A percentile compares a stretch with the other conserved stretches of the same genome.
phyloP scores from a whole-genome alignment of 352 stramenopile species.

The Pythium vanterpoolii region DNA sequence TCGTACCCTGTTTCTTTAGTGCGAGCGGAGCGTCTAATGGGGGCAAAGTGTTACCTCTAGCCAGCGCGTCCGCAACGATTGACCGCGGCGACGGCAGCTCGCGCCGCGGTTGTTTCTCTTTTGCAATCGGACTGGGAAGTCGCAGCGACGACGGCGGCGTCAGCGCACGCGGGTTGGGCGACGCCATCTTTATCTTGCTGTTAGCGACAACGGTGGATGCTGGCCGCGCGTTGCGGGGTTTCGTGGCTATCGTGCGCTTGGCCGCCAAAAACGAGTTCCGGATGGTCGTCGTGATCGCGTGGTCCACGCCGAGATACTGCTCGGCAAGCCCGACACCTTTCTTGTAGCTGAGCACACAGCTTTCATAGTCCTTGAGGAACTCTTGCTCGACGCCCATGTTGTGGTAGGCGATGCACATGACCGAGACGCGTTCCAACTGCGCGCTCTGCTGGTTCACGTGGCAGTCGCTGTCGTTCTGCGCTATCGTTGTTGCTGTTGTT shows the following conservation, averaged over 20 bases:
- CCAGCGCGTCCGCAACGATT: conserved; percentile 53
- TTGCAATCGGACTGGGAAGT: conserved; percentile 46
- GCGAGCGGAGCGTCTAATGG: conserved; percentile 27
- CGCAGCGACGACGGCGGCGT: conserved; percentile 24
- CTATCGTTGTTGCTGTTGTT: not conserved
- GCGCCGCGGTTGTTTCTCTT: conserved; percentile 28
- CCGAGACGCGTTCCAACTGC: conserved; percentile 82
- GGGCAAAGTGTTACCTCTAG: conserved; percentile 39
- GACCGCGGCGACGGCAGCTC: conserved; percentile 41
- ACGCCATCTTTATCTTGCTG: not conserved
- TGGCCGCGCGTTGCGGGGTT: conserved; percentile 24
- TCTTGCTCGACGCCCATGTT: conserved; percentile 95
- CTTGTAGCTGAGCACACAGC: conserved; percentile 86
- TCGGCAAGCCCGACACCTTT: conserved; percentile 90
- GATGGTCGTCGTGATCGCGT: conserved; percentile 87
- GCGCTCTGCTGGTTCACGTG: not conserved
- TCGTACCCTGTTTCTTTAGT: not conserved
- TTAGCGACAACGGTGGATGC: not conserved
- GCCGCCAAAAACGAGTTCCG: conserved; percentile 88
- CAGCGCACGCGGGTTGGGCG: conserved; percentile 30
- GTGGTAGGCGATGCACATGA: conserved; percentile 94
- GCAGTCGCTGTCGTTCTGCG: not conserved
- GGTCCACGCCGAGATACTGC: conserved; percentile 83
- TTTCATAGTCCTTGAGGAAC: conserved; percentile 88
- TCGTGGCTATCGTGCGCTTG: conserved; percentile 53